These are phyloP conservation scores for Globisporangium polare DNA, from an alignment of 352 stramenopile species.

Conservation along the genomic window DNA sequence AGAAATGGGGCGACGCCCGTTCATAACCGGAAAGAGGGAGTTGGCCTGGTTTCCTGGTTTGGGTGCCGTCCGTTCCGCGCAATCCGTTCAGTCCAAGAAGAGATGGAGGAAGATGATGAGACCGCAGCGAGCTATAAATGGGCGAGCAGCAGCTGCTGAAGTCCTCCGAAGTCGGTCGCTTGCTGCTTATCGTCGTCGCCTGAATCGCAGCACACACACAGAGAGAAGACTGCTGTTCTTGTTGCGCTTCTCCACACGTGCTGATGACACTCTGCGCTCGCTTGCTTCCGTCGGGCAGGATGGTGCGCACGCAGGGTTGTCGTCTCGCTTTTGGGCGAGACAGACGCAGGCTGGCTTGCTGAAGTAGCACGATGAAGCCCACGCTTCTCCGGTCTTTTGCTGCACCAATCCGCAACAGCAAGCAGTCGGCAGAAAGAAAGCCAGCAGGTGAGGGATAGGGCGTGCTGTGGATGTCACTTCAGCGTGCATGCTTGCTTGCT, in stretches of 20 bases:
- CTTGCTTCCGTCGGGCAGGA: conserved; percentile 3
- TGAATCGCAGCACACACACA: neutral
- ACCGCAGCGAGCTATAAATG: neutral
- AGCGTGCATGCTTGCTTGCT: too few relatives aligned
- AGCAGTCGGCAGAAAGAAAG: too few relatives aligned
- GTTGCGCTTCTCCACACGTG: neutral
- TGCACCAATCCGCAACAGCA: too few relatives aligned
- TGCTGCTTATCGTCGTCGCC: neutral
- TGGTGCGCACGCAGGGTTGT: neutral
- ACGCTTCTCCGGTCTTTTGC: neutral
- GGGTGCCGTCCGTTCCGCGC: neutral
- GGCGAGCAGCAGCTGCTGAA: too few relatives aligned
- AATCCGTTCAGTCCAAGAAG: neutral
- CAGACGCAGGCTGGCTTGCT: too few relatives aligned
- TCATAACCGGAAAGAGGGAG: neutral
- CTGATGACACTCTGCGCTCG: conserved; percentile 2
- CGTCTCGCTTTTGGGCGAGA: neutral
- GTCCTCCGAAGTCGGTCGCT: neutral
- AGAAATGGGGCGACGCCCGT: conserved; percentile 4
- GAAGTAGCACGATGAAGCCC: neutral
- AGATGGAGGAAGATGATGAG: too few relatives aligned
- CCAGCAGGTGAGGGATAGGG: too few relatives aligned
- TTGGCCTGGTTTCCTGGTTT: neutral
- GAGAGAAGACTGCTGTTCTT: neutral
- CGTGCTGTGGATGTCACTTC: too few relatives aligned